A percentile compares a stretch with the other conserved stretches of the same genome.
phyloP scores from a whole-genome alignment of 139 green algal species.

The Auxenochlorella pyrenoidosa region DNA sequence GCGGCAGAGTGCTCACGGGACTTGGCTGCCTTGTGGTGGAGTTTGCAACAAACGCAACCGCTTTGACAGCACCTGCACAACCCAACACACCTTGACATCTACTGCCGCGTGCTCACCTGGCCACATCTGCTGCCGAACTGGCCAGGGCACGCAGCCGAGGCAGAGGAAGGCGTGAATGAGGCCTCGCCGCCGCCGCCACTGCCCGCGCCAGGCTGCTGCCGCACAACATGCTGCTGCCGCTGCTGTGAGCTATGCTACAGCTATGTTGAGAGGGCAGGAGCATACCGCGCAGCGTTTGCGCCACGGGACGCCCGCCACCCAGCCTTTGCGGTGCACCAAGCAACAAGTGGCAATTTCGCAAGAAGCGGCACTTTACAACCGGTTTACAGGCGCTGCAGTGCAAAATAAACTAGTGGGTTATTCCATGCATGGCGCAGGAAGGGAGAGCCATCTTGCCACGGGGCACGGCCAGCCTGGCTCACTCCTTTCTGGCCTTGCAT shows the following conservation, averaged over 20 bases:
- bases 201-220: conserved; percentile 14
- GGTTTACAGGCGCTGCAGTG: not conserved
- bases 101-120: not conserved
- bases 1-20: too few species aligned
- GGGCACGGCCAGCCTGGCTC: too few species aligned
- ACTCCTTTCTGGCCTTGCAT: too few species aligned
- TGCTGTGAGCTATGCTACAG: not conserved
- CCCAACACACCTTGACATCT: not conserved
- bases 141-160: conserved; percentile 14
- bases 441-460: too few species aligned
- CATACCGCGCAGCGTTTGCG: not conserved
- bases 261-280: not conserved
- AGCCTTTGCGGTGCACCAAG: not conserved
- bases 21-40: too few species aligned
- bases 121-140: conserved; percentile 8
- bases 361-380: not conserved
- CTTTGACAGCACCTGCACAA: not conserved
- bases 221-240: conserved; percentile 22
- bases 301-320: too few species aligned
- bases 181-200: conserved; percentile 15
- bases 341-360: not conserved
- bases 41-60: too few species aligned
- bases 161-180: not conserved
- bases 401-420: not conserved
- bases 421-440: too few species aligned